Evolutionary conservation across 768 basidiomycete genomes (phyloP).

Genomic region (Rubroboletus pulcherrimus): DNA sequence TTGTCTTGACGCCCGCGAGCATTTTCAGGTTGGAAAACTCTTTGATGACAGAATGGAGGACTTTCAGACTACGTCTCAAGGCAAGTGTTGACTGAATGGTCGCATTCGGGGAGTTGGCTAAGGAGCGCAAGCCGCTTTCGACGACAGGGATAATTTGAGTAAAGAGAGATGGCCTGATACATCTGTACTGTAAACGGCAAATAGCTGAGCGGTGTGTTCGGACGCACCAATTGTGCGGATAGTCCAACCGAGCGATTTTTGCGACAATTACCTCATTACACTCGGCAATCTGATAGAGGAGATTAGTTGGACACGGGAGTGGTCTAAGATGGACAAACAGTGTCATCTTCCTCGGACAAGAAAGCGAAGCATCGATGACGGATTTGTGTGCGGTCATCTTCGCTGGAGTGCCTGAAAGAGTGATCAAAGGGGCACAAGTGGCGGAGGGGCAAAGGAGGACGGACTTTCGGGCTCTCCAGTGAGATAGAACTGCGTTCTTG

Average conservation of each 20-base stretch:
- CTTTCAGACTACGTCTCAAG: constrained; percentile 57
- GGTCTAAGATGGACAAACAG: constrained; percentile 42
- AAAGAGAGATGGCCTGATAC: constrained; percentile 25
- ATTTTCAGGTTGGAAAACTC: constrained; percentile 72
- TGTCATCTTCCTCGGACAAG: constrained; percentile 74
- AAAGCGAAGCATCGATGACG: constrained; percentile 61
- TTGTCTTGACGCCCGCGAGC: constrained; percentile 60
- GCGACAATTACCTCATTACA: constrained; percentile 72
- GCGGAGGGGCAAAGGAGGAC: constrained; percentile 13
- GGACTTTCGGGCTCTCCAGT: constrained; percentile 80
- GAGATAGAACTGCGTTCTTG: constrained; percentile 70
- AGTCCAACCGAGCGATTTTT: constrained; percentile 78
- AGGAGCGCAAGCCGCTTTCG: constrained; percentile 47
- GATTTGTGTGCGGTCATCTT: constrained; percentile 64
- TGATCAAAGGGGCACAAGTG: constrained; percentile 7
- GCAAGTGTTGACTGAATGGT: constrained; percentile 45
- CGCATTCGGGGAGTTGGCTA: constrained; percentile 40
- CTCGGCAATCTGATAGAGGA: constrained; percentile 53
- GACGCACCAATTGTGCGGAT: constrained; percentile 64
- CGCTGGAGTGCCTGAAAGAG: constrained; percentile 55
- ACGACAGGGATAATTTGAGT: constrained; percentile 50
- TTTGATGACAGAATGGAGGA: constrained; percentile 64
- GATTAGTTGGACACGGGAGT: not conserved
- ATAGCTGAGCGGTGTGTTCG: not conserved
- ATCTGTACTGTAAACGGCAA: not conserved